A percentile compares a stretch with the other conserved stretches of the same genome.
Conservation (phyloP, 2,329 filamentous ascomycete genomes). For the Diaporthe eres region DNA sequence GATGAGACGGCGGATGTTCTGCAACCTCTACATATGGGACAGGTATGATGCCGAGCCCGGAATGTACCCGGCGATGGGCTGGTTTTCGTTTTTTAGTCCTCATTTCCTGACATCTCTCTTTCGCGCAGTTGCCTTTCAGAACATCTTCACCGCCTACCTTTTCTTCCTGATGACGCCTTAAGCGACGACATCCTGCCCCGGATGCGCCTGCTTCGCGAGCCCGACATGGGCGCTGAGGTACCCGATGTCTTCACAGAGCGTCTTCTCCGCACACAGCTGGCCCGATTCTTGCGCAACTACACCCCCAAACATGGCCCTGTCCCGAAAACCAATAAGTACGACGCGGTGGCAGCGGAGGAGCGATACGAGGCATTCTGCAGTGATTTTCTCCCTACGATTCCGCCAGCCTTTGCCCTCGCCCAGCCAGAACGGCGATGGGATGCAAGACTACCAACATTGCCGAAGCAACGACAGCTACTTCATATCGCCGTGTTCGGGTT, state of each 20-base stretch:
- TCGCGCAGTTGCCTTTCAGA: not conserved
- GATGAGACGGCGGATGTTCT: not conserved
- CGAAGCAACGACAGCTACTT: not conserved
- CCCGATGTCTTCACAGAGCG: slow-evolving; percentile 7
- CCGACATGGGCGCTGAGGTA: not conserved
- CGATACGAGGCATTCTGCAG: not conserved
- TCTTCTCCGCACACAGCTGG: not conserved
- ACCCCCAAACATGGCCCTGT: not conserved
- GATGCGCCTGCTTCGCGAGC: not conserved
- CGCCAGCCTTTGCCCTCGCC: not conserved
- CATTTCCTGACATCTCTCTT: not conserved
- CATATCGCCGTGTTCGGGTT: not conserved
- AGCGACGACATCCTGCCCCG: not conserved
- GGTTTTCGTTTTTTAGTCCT: not conserved
- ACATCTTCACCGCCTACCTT: not conserved
- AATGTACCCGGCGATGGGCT: not conserved
- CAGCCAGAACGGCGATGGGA: not conserved
- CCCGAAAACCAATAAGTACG: not conserved
- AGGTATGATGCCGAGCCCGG: not conserved
- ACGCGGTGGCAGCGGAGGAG: not conserved
- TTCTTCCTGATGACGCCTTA: not conserved
- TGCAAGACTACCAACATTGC: not conserved
- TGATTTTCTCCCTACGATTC: not conserved
- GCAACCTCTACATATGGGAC: not conserved
- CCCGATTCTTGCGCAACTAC: not conserved